phyloP scores from a whole-genome alignment of 148 eudicot species.

The Silene uniflora region DNA sequence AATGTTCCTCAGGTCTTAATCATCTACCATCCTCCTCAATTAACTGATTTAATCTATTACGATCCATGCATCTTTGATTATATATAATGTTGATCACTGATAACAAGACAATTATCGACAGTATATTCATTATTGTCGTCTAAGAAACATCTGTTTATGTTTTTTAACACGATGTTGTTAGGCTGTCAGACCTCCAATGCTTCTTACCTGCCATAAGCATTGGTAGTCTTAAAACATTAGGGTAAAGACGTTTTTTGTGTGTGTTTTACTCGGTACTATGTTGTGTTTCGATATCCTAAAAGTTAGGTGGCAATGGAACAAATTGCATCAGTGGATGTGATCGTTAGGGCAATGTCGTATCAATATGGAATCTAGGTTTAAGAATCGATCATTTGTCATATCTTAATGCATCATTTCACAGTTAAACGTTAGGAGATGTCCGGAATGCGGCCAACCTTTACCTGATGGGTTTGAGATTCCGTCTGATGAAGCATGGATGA shows the following conservation, averaged over 20 bases:
- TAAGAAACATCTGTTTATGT: too few species aligned
- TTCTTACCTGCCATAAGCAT: too few species aligned
- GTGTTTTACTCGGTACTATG: too few species aligned
- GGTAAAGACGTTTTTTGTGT: too few species aligned
- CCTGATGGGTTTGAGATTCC: conserved; percentile 40
- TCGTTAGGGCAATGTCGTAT: neutral
- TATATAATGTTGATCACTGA: too few species aligned
- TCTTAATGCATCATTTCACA: conserved; percentile 19
- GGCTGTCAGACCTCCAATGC: too few species aligned
- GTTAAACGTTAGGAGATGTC: conserved; percentile 34
- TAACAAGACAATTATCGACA: too few species aligned
- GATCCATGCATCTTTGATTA: neutral
- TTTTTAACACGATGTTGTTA: too few species aligned
- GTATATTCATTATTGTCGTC: neutral
- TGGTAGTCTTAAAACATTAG: too few species aligned
- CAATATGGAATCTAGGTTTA: neutral
- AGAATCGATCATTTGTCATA: neutral
- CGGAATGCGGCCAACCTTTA: conserved; percentile 40
- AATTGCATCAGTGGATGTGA: too few species aligned
- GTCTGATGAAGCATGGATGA: conserved; percentile 45
- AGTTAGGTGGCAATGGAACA: too few species aligned
- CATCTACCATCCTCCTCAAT: neutral
- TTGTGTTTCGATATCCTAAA: too few species aligned
- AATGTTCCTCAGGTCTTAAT: conserved; percentile 46
- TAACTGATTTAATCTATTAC: neutral